phyloP scores from a whole-genome alignment of 257 asterid genomes.

The Capsicum chinense region DNA sequence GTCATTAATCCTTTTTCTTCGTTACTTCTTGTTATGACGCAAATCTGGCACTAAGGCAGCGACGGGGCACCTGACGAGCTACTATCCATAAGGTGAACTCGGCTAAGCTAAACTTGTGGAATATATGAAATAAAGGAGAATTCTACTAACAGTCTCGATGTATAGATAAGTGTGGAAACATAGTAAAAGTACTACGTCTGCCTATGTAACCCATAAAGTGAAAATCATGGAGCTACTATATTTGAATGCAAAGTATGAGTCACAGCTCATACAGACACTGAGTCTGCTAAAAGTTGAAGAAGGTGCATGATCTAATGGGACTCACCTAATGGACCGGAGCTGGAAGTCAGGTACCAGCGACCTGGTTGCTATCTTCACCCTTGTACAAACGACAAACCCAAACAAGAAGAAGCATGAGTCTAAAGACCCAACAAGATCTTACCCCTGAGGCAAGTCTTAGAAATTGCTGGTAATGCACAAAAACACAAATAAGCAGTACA shows the following conservation, averaged over 20 bases:
- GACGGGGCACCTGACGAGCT: background rate
- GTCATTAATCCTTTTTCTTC: background rate
- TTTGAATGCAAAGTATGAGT: background rate
- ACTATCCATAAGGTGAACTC: background rate
- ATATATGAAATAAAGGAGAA: background rate
- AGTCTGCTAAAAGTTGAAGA: background rate
- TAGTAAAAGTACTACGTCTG: background rate
- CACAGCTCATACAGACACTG: background rate
- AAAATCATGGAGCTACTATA: background rate
- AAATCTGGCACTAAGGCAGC: background rate
- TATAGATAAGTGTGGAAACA: background rate
- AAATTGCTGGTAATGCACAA: background rate
- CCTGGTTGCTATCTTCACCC: background rate
- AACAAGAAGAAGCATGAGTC: background rate
- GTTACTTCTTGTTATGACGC: background rate
- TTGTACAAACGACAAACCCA: background rate
- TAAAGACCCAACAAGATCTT: background rate
- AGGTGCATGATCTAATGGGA: background rate
- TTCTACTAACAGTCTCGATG: too few relatives aligned
- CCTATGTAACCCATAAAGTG: background rate
- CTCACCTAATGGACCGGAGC: background rate
- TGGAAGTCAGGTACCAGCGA: background rate
- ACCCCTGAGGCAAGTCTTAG: background rate
- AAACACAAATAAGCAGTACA: background rate
- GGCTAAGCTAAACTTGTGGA: background rate